phyloP scores from a whole-genome alignment of 2,329 filamentous ascomycete genomes.

The Xylariaceae sp. region DNA sequence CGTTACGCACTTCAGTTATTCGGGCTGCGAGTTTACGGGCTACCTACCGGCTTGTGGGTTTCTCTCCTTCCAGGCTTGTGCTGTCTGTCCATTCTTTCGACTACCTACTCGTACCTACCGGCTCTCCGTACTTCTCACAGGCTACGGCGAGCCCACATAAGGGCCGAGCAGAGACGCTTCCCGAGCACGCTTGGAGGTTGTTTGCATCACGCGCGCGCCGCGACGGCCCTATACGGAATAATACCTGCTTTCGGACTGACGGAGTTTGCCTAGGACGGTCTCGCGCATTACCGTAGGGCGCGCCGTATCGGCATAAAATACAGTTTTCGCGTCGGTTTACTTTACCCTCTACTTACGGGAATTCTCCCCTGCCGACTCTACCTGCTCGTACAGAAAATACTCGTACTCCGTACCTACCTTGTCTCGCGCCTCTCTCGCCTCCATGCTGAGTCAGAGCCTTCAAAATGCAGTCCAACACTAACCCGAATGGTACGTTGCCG shows the following conservation, averaged over 20 bases:
- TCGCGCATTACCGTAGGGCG: not conserved
- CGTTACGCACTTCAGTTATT: too few relatives aligned
- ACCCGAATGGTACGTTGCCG: constrained; percentile 28
- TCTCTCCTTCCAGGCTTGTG: too few relatives aligned
- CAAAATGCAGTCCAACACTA: constrained; percentile 30
- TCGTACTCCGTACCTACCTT: not conserved
- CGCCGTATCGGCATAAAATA: constrained; percentile 6
- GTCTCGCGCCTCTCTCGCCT: constrained; percentile 4
- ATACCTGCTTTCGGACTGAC: constrained; percentile 10
- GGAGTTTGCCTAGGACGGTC: constrained; percentile 2
- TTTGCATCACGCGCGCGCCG: not conserved
- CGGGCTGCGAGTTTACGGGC: too few relatives aligned
- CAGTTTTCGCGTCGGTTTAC: constrained; percentile 2
- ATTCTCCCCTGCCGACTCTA: not conserved
- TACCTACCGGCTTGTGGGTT: too few relatives aligned
- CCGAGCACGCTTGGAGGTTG: too few relatives aligned
- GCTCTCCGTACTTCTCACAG: too few relatives aligned
- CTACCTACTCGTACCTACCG: too few relatives aligned
- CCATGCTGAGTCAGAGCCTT: constrained; percentile 31
- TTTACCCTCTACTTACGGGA: not conserved
- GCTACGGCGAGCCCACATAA: too few relatives aligned
- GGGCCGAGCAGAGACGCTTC: too few relatives aligned
- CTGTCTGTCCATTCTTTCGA: too few relatives aligned
- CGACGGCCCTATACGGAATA: not conserved
- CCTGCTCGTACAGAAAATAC: not conserved